Percentiles rank a stretch among this genome's conserved stretches.
Evolutionary conservation across 2,329 filamentous ascomycete species (phyloP).

Genomic region (Cercospora beticola): DNA sequence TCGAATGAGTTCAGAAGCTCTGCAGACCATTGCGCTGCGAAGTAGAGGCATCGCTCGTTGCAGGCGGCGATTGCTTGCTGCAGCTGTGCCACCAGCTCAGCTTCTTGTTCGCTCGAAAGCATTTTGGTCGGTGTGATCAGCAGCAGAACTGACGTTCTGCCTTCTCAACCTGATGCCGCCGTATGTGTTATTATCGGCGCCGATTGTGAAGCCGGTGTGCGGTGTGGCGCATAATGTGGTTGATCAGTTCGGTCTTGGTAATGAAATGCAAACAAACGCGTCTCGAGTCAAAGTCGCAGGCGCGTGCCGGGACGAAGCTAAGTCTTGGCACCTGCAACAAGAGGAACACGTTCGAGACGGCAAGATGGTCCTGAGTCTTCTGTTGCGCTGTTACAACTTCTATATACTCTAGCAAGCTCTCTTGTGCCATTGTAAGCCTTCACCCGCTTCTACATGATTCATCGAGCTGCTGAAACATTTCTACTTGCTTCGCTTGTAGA

Average conservation of each 20-base stretch:
- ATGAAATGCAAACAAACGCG: constrained; percentile 6
- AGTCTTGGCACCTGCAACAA: constrained; percentile 11
- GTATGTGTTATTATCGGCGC: neutral
- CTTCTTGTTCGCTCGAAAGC: constrained; percentile 45
- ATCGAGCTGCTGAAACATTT: neutral
- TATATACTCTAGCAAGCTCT: neutral
- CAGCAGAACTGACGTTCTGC: neutral
- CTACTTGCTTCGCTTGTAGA: constrained; percentile 97
- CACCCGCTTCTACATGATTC: neutral
- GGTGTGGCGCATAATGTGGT: neutral
- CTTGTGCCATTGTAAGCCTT: neutral
- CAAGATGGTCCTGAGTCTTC: neutral
- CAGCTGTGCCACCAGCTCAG: constrained; percentile 69
- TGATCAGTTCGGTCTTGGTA: neutral
- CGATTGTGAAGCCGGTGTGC: neutral
- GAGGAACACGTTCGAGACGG: neutral
- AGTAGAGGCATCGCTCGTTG: constrained; percentile 91
- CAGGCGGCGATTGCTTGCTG: constrained; percentile 87
- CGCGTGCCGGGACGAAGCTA: neutral
- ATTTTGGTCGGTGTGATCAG: neutral
- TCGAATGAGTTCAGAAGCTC: constrained; percentile 86
- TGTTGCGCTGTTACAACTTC: neutral
- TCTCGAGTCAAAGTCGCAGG: constrained; percentile 1
- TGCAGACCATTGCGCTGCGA: constrained; percentile 97
- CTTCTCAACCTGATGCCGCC: neutral